A percentile compares a stretch with the other conserved stretches of the same genome.
phyloP scores from a whole-genome alignment of 2,329 filamentous ascomycete genomes.

The Setomelanomma holmii region DNA sequence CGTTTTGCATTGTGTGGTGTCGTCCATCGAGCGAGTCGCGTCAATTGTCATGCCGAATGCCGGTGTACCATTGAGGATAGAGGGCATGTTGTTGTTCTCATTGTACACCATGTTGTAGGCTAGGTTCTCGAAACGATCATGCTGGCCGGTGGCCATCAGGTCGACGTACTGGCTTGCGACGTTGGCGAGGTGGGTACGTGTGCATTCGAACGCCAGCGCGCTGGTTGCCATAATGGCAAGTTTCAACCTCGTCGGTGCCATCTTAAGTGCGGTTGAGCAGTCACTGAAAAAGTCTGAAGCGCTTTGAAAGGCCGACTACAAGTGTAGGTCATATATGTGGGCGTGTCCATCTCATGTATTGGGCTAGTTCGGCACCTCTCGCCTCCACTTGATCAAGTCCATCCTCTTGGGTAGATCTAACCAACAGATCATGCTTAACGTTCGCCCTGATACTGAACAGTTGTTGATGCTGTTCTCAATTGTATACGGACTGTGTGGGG shows the following conservation, averaged over 20 bases:
- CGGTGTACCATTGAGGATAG: conserved; percentile 23
- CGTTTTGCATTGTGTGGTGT: conserved; percentile 32
- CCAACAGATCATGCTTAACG: not conserved
- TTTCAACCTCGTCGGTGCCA: not conserved
- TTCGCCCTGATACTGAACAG: conserved; percentile 1
- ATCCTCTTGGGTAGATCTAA: too few relatives aligned
- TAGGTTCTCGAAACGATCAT: conserved; percentile 23
- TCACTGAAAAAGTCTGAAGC: too few relatives aligned
- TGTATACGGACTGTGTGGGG: conserved; percentile 19
- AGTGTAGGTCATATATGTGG: too few relatives aligned
- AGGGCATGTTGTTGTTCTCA: conserved; percentile 23
- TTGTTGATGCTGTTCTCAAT: not conserved
- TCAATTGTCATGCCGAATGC: conserved; percentile 24
- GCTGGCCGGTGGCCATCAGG: conserved; percentile 21
- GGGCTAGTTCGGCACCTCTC: too few relatives aligned
- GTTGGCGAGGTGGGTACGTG: conserved; percentile 9
- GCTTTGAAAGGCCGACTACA: too few relatives aligned
- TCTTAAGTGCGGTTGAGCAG: too few relatives aligned
- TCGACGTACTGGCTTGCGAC: conserved; percentile 13
- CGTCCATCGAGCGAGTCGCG: conserved; percentile 23
- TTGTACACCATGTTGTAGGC: conserved; percentile 24
- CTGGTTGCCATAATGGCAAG: not conserved
- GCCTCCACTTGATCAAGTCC: too few relatives aligned
- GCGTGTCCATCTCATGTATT: too few relatives aligned
- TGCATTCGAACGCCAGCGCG: conserved; percentile 11